Base-by-base conservation (phyloP, 257 asterid species). In the Lycium barbarum region DNA sequence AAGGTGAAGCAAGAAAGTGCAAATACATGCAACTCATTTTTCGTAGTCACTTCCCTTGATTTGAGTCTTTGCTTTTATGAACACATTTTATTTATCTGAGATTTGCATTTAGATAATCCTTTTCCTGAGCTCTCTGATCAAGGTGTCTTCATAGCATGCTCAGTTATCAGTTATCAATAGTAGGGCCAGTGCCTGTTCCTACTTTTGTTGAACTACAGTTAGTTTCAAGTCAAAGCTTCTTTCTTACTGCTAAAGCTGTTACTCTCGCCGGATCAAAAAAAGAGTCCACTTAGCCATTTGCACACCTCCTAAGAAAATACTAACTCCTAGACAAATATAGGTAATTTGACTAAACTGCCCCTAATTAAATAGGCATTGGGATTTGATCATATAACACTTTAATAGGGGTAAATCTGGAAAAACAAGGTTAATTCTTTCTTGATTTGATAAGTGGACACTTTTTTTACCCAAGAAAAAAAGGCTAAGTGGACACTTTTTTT, bases 181-280 rank as follows among this genome's bases (percentile, higher is more conserved):
- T 49, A 22, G 81, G 58, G 61, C 35, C 81, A 20, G 58, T 74
- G 81, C 81, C 61, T 74, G 61, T 61, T 20, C 43, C 43, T 47
- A 9, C 5, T 73, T 45, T 73, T 73, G 38, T 73, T 45, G 80
- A 73, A 73, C 40, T 45, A 45, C 59, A 45, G 38, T 45, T 73
- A 47, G n/a, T 73, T n/a, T 73, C 80, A 45, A n/a, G 81, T 2
- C 81, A 49, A 74, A 45, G 59, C 57, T 72, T 72, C 79, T 71
- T 71, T 71, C 80, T 72, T 72, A 45, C 80, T 47, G 61, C 61
- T 73, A 20, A 47, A 73, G 59, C 40, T 1, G 43, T 73, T 47
- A 26, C 33, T 26, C 33, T 26, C 1, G 33, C 33, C 33, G 33
- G 33, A 26, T 26, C 33, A 26, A 26, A 26, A 26, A 26, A 26